phyloP scores from a whole-genome alignment of 2,329 filamentous ascomycete genomes.

The Microdochium nivale region DNA sequence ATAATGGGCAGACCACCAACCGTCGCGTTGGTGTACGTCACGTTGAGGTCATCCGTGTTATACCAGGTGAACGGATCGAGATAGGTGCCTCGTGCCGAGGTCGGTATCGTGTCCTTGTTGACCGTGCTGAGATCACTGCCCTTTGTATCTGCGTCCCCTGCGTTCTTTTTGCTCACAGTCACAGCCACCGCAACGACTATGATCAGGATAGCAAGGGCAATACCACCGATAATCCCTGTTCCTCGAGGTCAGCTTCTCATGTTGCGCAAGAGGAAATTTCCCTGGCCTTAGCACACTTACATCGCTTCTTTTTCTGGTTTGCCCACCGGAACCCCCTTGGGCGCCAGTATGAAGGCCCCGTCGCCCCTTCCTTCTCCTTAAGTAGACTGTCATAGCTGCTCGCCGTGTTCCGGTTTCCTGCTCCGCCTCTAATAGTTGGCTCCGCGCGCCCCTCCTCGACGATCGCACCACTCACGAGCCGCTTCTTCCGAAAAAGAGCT shows the following conservation, averaged over 20 bases:
- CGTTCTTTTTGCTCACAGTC: conserved; percentile 55
- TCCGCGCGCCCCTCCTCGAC: conserved; percentile 55
- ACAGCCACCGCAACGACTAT: conserved; percentile 63
- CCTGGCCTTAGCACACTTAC: conserved; percentile 31
- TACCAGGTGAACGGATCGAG: conserved; percentile 90
- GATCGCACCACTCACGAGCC: conserved; percentile 62
- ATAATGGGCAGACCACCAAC: conserved; percentile 87
- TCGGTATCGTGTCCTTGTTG: conserved; percentile 50
- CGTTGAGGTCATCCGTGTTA: conserved; percentile 83
- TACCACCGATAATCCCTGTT: conserved; percentile 47
- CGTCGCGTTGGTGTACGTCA: conserved; percentile 79
- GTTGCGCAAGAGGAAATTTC: not conserved
- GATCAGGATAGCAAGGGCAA: conserved; percentile 46
- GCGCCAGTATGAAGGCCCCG: not conserved
- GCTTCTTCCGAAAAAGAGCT: conserved; percentile 30
- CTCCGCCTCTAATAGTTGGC: conserved; percentile 33
- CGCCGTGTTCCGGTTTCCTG: conserved; percentile 17
- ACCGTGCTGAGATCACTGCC: conserved; percentile 34
- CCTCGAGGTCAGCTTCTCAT: conserved; percentile 12
- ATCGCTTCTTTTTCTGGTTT: conserved; percentile 51
- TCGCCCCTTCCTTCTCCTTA: conserved; percentile 31
- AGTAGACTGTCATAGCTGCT: conserved; percentile 32
- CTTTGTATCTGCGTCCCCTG: conserved; percentile 16
- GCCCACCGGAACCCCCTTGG: conserved; percentile 19
- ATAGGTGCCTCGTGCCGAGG: conserved; percentile 61